Percentiles rank a stretch among this genome's conserved stretches.
Conservation (phyloP, 169 alveolate species). For the Plasmodium fragile region DNA sequence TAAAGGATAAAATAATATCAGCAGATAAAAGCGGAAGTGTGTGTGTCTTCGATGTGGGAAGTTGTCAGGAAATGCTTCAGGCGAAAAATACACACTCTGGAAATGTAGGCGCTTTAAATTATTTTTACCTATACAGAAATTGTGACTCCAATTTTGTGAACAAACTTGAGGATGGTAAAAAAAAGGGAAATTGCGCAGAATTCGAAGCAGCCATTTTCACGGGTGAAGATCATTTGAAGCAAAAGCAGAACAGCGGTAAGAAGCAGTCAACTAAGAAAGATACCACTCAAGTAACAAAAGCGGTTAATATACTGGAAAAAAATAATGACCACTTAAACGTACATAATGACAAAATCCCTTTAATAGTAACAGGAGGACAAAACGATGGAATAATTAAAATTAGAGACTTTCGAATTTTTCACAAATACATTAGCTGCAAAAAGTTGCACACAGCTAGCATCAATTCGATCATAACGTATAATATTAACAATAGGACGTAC, state of each 20-base stretch:
- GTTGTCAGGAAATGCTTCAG: conserved; percentile 53
- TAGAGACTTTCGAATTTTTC: conserved; percentile 74
- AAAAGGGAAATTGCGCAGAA: neutral
- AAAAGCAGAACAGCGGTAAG: neutral
- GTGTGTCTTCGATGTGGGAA: conserved; percentile 59
- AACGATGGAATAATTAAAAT: conserved; percentile 58
- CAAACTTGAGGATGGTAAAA: neutral
- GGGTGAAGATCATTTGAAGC: neutral
- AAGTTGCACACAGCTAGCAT: conserved; percentile 72
- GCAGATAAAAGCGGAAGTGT: conserved; percentile 69
- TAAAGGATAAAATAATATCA: conserved; percentile 68
- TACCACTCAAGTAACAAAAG: neutral
- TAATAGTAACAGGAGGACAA: conserved; percentile 76
- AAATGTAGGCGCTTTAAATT: conserved; percentile 68
- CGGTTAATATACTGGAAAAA: conserved; percentile 21
- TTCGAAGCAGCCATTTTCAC: neutral
- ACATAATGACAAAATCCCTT: conserved; percentile 51
- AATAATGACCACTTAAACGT: conserved; percentile 15
- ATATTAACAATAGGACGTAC: conserved; percentile 47
- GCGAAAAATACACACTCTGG: conserved; percentile 67
- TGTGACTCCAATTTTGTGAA: neutral
- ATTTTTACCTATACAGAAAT: conserved; percentile 49
- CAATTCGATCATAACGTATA: conserved; percentile 70
- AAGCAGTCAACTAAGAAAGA: neutral
- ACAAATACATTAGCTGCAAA: conserved; percentile 65